Conservation (phyloP, 2,329 filamentous ascomycete species). For the Endoconidiophora laricicola region DNA sequence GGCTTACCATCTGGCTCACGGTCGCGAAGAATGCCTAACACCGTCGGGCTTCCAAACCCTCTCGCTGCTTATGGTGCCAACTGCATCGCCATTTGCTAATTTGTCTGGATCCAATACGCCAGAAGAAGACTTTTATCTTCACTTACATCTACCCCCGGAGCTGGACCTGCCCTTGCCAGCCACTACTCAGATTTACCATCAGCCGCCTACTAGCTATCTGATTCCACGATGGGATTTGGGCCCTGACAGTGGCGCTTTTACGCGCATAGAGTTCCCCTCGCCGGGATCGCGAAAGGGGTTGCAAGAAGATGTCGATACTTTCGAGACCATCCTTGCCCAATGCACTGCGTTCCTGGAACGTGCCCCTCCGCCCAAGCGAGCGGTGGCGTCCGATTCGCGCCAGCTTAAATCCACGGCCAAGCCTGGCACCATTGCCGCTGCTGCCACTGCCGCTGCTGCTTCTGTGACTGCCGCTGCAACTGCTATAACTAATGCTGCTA, state of each 20-base stretch:
- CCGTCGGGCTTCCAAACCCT: constrained; percentile 77
- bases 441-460: constrained; percentile 13
- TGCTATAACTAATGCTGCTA: neutral
- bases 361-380: constrained; percentile 41
- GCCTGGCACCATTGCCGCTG: too few relatives aligned
- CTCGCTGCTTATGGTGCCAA: constrained; percentile 90
- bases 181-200: constrained; percentile 93
- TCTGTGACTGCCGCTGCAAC: constrained; percentile 15
- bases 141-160: constrained; percentile 86
- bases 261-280: constrained; percentile 74
- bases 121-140: constrained; percentile 91
- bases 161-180: constrained; percentile 85
- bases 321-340: constrained; percentile 94
- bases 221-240: constrained; percentile 92
- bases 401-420: too few relatives aligned
- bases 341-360: constrained; percentile 91
- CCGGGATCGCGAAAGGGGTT: constrained; percentile 54
- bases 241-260: constrained; percentile 77
- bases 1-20: constrained; percentile 81
- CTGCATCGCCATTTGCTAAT: constrained; percentile 54
- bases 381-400: constrained; percentile 17
- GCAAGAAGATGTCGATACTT: constrained; percentile 88
- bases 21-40: constrained; percentile 67
- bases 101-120: constrained; percentile 36
- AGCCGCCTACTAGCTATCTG: constrained; percentile 80